These are phyloP conservation scores for Agapanthus africanus DNA, from an alignment of 106 monocot species.

Conservation along the genomic window DNA sequence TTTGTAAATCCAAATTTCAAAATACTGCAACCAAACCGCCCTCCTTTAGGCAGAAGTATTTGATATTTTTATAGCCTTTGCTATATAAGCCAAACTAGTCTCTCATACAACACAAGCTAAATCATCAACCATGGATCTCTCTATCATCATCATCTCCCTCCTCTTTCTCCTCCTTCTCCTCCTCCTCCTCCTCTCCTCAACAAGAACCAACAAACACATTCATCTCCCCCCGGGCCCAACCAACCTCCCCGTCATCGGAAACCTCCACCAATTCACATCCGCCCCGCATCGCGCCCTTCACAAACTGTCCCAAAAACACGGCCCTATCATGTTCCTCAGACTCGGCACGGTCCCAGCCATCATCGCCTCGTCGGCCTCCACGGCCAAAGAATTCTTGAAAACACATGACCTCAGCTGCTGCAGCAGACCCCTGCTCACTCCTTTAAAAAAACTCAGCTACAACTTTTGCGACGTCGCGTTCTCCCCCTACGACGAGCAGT, in stretches of 20 bases:
- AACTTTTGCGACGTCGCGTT: not conserved
- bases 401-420: constrained; percentile 10
- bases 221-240: constrained; percentile 4
- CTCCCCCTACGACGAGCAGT: not conserved
- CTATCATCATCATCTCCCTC: too few relatives aligned
- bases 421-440: not conserved
- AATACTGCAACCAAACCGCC: too few relatives aligned
- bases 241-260: constrained; percentile 16
- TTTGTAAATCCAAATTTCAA: too few relatives aligned
- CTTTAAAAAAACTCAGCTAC: not conserved
- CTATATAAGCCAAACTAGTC: too few relatives aligned
- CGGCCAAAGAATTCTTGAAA: constrained; percentile 10
- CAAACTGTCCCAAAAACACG: constrained; percentile 9
- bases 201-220: not conserved
- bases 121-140: too few relatives aligned
- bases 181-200: not conserved
- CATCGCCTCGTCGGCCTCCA: constrained; percentile 12
- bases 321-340: constrained; percentile 12
- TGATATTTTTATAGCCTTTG: too few relatives aligned
- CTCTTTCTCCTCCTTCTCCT: not conserved
- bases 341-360: constrained; percentile 13
- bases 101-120: too few relatives aligned
- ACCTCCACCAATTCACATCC: constrained; percentile 10
- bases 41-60: too few relatives aligned
- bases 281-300: constrained; percentile 3